Conservation (phyloP, 2,329 filamentous ascomycete genomes). For the Aspergillus sp. region DNA sequence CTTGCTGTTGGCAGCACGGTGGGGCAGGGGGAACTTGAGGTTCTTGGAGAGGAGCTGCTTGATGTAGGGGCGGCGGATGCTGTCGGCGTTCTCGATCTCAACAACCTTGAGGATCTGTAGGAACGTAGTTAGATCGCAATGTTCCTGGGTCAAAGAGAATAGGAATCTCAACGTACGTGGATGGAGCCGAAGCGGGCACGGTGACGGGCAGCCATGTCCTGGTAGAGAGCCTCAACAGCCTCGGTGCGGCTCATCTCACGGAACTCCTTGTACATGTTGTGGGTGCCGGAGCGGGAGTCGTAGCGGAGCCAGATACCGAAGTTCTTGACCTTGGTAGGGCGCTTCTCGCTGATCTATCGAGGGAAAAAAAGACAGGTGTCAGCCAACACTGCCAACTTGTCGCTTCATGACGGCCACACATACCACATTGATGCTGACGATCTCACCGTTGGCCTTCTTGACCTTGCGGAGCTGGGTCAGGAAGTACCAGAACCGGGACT, state of each 20-base stretch:
- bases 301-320: conserved; percentile 99
- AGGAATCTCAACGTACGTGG: conserved; percentile 69
- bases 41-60: conserved; percentile 94
- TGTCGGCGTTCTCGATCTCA: conserved; percentile 91
- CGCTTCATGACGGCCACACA: conserved; percentile 40
- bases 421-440: conserved; percentile 95
- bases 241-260: conserved; percentile 96
- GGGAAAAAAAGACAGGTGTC: conserved; percentile 2
- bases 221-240: conserved; percentile 95
- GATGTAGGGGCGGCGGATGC: conserved; percentile 98
- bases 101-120: conserved; percentile 93
- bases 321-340: conserved; percentile 99
- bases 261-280: conserved; percentile 99
- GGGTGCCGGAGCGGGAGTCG: conserved; percentile 98
- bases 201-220: conserved; percentile 99
- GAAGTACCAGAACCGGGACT: conserved; percentile 99
- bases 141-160: neutral
- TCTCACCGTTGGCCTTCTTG: conserved; percentile 99
- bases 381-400: conserved; percentile 17
- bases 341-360: conserved; percentile 94
- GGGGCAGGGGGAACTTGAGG: conserved; percentile 97
- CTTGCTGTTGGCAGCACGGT: conserved; percentile 85
- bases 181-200: conserved; percentile 96
- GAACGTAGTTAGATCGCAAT: conserved; percentile 10
- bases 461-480: conserved; percentile 98